These are phyloP conservation scores for Cordyceps tenuipes DNA, from an alignment of 2,329 filamentous ascomycete genomes.

Conservation along the genomic window DNA sequence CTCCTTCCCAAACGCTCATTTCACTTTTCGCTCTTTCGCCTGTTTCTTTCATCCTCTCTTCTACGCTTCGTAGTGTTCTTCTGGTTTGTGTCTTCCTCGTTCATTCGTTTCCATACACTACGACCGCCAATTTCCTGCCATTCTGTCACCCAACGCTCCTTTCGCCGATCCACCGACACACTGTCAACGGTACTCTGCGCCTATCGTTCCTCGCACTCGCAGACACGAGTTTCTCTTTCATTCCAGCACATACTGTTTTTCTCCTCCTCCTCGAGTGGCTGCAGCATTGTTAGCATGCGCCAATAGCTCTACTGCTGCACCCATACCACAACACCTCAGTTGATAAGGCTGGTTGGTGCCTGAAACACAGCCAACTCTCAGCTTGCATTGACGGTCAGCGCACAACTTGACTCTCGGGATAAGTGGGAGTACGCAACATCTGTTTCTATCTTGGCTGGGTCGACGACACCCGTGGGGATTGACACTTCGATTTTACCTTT, in stretches of 20 bases:
- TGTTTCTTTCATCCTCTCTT: not conserved
- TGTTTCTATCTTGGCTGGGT: not conserved
- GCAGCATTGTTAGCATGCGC: conserved; percentile 5
- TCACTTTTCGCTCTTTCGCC: not conserved
- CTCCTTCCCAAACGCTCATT: conserved; percentile 8
- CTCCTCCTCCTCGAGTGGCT: not conserved
- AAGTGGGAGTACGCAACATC: not conserved
- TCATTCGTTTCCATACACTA: not conserved
- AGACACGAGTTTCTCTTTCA: not conserved
- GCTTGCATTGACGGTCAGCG: not conserved
- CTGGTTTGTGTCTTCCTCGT: not conserved
- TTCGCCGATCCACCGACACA: not conserved
- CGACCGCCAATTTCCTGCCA: not conserved
- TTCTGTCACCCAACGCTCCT: not conserved
- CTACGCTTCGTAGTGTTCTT: not conserved
- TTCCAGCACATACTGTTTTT: not conserved
- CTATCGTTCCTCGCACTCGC: not conserved
- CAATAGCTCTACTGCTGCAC: not conserved
- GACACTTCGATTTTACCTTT: not conserved
- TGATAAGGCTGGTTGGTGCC: not conserved
- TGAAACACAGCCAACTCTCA: not conserved
- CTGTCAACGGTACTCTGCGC: not conserved
- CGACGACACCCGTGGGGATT: not conserved
- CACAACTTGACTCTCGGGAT: not conserved
- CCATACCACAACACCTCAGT: not conserved